These are phyloP conservation scores for Stephania cephalantha DNA, from an alignment of 164 flowering plant genomes.

Conservation along the genomic window DNA sequence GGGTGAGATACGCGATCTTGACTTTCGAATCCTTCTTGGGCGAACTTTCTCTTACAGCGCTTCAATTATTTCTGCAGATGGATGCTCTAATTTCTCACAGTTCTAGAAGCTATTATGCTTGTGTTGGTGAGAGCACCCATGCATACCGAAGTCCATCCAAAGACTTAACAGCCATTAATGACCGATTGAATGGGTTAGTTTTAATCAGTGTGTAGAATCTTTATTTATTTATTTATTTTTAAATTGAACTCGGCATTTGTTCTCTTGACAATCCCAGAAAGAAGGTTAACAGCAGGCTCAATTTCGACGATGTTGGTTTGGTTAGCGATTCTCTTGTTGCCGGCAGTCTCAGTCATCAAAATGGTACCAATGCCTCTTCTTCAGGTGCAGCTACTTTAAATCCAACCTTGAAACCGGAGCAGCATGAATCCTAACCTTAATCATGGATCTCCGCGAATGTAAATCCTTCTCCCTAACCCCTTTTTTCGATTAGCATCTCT, in stretches of 20 bases:
- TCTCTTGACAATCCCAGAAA: constrained; percentile 25
- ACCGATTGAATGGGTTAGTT: constrained; percentile 75
- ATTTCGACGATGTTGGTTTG: constrained; percentile 71
- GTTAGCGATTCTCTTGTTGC: constrained; percentile 77
- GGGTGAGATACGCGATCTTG: background rate
- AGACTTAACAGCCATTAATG: constrained; percentile 81
- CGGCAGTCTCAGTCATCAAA: constrained; percentile 58
- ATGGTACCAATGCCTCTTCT: constrained; percentile 43
- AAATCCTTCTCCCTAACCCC: constrained; percentile 10
- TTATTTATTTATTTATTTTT: background rate
- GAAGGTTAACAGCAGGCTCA: constrained; percentile 55
- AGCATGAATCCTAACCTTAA: constrained; percentile 32
- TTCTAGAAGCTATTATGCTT: constrained; percentile 93
- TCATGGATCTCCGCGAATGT: constrained; percentile 10
- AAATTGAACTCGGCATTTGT: background rate
- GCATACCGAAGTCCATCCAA: constrained; percentile 99
- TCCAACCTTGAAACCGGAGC: constrained; percentile 46
- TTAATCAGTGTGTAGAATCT: background rate
- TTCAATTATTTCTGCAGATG: constrained; percentile 50
- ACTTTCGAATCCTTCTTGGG: background rate
- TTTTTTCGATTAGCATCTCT: background rate
- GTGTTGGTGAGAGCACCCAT: constrained; percentile 98
- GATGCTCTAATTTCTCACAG: constrained; percentile 81
- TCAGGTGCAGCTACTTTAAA: constrained; percentile 21
- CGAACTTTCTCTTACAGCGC: background rate